A percentile compares a stretch with the other conserved stretches of the same genome.
phyloP scores from a whole-genome alignment of 805 yeast genomes.

The Torulaspora indica region DNA sequence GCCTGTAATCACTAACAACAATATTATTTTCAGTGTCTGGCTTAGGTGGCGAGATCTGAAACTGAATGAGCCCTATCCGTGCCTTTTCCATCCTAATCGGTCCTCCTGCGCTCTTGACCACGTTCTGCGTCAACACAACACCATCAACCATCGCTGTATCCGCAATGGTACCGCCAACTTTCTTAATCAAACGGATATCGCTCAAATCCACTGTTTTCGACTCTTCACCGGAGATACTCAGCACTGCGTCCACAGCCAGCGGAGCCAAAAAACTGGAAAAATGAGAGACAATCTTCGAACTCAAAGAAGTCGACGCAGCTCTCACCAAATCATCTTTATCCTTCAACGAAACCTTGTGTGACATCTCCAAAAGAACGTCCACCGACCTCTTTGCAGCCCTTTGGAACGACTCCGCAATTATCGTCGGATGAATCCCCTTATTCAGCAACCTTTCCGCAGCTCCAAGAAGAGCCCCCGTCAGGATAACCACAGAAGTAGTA shows the following conservation, averaged over 20 bases:
- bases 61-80: constrained; percentile 80
- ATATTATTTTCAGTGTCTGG: constrained; percentile 98
- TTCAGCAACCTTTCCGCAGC: constrained; percentile 89
- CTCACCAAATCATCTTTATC: constrained; percentile 81
- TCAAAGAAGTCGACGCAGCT: constrained; percentile 92
- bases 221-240: constrained; percentile 61
- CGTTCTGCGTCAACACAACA: constrained; percentile 87
- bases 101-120: constrained; percentile 86
- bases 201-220: constrained; percentile 73
- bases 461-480: constrained; percentile 88
- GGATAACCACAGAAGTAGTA: constrained; percentile 92
- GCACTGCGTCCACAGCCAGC: constrained; percentile 87
- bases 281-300: constrained; percentile 94
- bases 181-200: constrained; percentile 85
- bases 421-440: constrained; percentile 92
- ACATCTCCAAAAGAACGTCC: constrained; percentile 78
- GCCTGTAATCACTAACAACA: constrained; percentile 95
- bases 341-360: constrained; percentile 67
- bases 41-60: constrained; percentile 93
- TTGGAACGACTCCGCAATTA: constrained; percentile 90
- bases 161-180: constrained; percentile 96
- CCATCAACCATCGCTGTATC: constrained; percentile 93
- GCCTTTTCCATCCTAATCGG: constrained; percentile 95
- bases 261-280: constrained; percentile 83
- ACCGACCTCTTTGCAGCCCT: constrained; percentile 81